Evolutionary conservation across 202 grass and related monocot genomes (phyloP).

Genomic region (Setaria viridis): DNA sequence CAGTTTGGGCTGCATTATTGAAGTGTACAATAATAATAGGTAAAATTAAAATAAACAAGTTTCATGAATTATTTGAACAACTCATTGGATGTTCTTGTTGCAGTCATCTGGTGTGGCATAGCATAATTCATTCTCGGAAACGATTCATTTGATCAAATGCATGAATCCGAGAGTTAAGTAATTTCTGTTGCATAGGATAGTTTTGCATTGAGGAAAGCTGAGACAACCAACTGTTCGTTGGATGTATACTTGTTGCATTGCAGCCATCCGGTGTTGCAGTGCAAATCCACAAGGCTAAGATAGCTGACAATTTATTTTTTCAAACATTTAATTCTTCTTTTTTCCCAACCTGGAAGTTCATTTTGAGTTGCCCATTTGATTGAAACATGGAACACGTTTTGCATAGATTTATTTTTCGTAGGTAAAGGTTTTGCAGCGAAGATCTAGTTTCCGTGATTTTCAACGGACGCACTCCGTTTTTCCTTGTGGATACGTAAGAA

Average conservation of each 20-base stretch:
- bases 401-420: neutral
- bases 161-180: no score
- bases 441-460: neutral
- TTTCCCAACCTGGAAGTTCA: neutral
- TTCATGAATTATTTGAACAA: no score
- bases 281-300: neutral
- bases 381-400: slow-evolving; percentile 6
- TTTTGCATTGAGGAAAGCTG: no score
- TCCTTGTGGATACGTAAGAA: neutral
- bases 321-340: neutral
- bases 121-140: no score
- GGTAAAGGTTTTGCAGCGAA: neutral
- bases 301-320: neutral
- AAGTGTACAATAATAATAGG: no score
- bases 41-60: no score
- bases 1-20: no score
- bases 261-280: neutral
- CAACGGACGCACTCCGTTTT: neutral
- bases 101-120: neutral
- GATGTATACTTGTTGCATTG: no score
- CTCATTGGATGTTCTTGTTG: neutral
- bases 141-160: no score
- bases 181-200: no score
- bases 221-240: no score
- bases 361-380: neutral